phyloP scores from a whole-genome alignment of 2,329 filamentous ascomycete species.

The Nemania sp. region DNA sequence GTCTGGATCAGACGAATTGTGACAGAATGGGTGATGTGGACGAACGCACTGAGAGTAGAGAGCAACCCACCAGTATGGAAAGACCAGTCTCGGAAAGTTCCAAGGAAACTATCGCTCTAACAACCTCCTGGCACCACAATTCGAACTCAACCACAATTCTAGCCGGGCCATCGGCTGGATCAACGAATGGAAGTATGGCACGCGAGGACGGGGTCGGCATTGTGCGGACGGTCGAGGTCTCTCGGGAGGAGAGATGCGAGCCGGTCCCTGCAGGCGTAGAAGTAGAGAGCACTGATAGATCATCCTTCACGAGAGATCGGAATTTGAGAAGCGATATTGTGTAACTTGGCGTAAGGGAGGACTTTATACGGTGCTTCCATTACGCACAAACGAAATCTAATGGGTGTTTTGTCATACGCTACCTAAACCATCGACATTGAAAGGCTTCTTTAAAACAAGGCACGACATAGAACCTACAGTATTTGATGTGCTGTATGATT shows the following conservation, averaged over 20 bases:
- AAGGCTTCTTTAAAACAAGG: no score
- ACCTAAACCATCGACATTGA: no score
- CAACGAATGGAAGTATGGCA: neutral
- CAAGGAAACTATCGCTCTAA: neutral
- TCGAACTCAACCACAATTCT: neutral
- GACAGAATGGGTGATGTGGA: neutral
- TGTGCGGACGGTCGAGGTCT: neutral
- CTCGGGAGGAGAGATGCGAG: neutral
- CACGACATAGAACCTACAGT: no score
- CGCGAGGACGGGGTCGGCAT: neutral
- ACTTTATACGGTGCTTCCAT: no score
- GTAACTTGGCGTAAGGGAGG: neutral
- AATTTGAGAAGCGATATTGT: neutral
- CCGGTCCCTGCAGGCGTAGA: neutral
- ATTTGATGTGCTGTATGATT: no score
- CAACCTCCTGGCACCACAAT: neutral
- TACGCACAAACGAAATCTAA: no score
- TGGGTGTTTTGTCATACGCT: no score
- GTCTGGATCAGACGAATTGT: neutral
- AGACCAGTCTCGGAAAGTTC: neutral
- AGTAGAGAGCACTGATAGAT: conserved; percentile 8
- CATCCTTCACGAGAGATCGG: neutral
- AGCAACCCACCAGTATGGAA: neutral
- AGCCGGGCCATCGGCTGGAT: neutral
- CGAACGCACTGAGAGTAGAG: neutral